phyloP scores from a whole-genome alignment of 139 green algal species.

The Chlamydomonas sp. region DNA sequence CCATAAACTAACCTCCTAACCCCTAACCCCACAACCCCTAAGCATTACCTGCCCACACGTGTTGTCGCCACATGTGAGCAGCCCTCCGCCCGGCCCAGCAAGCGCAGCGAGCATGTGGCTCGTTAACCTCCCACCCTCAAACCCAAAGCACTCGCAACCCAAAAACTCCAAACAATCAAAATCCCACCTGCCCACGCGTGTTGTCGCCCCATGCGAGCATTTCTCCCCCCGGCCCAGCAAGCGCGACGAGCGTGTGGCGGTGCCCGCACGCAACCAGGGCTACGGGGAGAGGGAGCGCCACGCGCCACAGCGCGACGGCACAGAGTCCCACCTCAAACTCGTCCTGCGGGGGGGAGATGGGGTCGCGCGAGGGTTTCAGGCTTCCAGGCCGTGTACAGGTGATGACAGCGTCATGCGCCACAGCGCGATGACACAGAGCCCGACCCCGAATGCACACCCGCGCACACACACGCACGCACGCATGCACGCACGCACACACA shows the following conservation, averaged over 20 bases:
- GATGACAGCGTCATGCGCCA: too few species aligned
- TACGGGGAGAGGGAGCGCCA: conserved; percentile 16
- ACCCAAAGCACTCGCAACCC: background rate
- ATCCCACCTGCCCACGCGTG: conserved; percentile 20
- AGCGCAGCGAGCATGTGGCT: background rate
- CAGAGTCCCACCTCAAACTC: background rate
- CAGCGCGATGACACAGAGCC: too few species aligned
- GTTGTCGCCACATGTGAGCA: background rate
- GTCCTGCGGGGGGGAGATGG: too few species aligned
- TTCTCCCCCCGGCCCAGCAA: conserved; percentile 16
- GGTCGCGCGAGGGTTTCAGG: too few species aligned
- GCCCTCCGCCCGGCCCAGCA: background rate
- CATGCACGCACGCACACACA: too few species aligned
- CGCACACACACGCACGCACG: too few species aligned
- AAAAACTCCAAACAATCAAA: background rate
- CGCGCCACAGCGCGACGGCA: conserved; percentile 16
- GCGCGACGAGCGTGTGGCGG: conserved; percentile 25
- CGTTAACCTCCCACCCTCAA: background rate
- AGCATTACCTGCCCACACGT: background rate
- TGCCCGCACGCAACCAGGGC: conserved; percentile 24
- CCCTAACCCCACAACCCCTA: too few species aligned
- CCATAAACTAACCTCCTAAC: too few species aligned
- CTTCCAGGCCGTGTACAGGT: too few species aligned
- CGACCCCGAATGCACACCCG: too few species aligned
- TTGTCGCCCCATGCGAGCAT: conserved; percentile 33